Percentiles rank a stretch among this genome's conserved stretches.
Conservation (phyloP, 306 rosid species). For the Vicia faba region DNA sequence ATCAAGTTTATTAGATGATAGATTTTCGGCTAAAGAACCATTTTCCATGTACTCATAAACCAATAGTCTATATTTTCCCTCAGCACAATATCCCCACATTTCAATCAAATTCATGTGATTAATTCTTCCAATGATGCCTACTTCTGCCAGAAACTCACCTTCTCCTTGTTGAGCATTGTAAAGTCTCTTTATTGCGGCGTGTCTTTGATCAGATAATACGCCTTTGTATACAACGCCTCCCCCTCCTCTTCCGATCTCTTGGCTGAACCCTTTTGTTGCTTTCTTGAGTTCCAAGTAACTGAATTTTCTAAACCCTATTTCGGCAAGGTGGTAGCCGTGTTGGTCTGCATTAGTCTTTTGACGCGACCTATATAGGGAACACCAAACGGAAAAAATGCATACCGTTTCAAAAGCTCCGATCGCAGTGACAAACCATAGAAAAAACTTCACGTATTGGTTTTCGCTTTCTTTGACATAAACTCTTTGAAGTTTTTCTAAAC, state of each 20-base stretch:
- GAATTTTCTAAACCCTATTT: slow-evolving; percentile 40
- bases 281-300: slow-evolving; percentile 48
- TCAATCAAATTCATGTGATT: slow-evolving; percentile 46
- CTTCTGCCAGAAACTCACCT: slow-evolving; percentile 39
- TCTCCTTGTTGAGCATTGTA: slow-evolving; percentile 46
- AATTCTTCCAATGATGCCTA: slow-evolving; percentile 38
- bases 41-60: slow-evolving; percentile 42
- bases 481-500: slow-evolving; percentile 18
- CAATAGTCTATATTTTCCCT: slow-evolving; percentile 36
- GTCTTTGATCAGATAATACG: slow-evolving; percentile 41
- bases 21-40: slow-evolving; percentile 40
- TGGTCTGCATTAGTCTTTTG: slow-evolving; percentile 36
- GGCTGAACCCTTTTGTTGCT: slow-evolving; percentile 42
- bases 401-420: slow-evolving; percentile 30
- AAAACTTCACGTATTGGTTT: slow-evolving; percentile 18
- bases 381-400: slow-evolving; percentile 16
- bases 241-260: slow-evolving; percentile 61
- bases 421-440: slow-evolving; percentile 37
- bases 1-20: slow-evolving; percentile 27
- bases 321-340: slow-evolving; percentile 26
- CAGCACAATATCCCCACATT: slow-evolving; percentile 46
- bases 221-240: slow-evolving; percentile 61
- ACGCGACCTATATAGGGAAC: not conserved
- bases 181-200: slow-evolving; percentile 51
- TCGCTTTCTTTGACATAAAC: not conserved